phyloP scores from a whole-genome alignment of 441 rosid genomes.

The Corymbia calophylla region DNA sequence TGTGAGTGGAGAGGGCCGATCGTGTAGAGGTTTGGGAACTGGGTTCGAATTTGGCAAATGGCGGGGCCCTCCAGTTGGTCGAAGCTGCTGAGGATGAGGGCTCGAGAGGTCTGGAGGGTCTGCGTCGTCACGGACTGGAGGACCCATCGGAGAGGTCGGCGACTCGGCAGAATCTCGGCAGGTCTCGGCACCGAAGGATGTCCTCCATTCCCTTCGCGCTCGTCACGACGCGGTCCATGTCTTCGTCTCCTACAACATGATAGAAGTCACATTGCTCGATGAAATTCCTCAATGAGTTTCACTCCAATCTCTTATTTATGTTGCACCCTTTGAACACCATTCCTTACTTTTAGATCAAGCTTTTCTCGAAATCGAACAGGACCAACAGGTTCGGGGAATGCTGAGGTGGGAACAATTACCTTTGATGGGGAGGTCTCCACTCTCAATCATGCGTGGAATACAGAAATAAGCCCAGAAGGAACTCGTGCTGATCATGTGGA shows the following conservation, averaged over 20 bases:
- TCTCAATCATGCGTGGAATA: background rate
- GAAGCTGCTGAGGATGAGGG: slow-evolving; percentile 36
- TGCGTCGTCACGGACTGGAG: background rate
- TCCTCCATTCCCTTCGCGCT: slow-evolving; percentile 35
- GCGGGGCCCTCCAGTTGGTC: slow-evolving; percentile 32
- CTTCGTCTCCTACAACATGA: slow-evolving; percentile 14
- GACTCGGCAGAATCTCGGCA: slow-evolving; percentile 34
- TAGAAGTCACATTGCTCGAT: background rate
- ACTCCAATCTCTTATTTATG: background rate
- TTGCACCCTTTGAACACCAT: background rate
- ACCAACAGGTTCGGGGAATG: background rate
- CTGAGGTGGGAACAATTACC: background rate
- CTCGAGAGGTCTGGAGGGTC: slow-evolving; percentile 11
- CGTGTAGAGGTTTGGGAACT: slow-evolving; percentile 26
- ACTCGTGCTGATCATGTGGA: background rate
- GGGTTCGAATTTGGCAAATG: slow-evolving; percentile 22
- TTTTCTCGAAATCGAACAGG: background rate
- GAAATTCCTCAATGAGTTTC: background rate
- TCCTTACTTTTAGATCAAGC: background rate
- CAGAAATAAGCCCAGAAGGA: background rate
- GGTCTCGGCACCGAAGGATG: slow-evolving; percentile 38
- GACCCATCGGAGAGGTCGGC: background rate
- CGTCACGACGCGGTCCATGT: slow-evolving; percentile 32
- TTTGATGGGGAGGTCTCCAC: background rate
- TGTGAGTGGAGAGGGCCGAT: slow-evolving; percentile 46